A percentile compares a stretch with the other conserved stretches of the same genome.
These are phyloP conservation scores for Colletotrichum sp. DNA, from an alignment of 2,329 filamentous ascomycete species.

Conservation along the genomic window DNA sequence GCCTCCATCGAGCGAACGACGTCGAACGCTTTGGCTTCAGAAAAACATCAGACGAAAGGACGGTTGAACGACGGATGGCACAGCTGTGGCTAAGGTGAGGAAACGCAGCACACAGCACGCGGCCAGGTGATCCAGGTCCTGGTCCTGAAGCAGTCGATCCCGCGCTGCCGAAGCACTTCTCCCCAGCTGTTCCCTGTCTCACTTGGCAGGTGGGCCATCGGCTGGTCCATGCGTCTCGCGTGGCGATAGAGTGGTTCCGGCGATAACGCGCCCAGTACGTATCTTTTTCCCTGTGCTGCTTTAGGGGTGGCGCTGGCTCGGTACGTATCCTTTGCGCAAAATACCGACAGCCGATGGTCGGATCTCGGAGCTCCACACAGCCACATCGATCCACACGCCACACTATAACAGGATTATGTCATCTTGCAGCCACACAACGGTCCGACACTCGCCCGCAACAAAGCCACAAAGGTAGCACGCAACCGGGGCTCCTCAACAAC, in stretches of 20 bases:
- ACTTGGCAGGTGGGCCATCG: slow-evolving; percentile 4
- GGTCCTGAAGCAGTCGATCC: slow-evolving; percentile 19
- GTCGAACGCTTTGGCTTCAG: slow-evolving; percentile 5
- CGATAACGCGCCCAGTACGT: not conserved
- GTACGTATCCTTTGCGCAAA: not conserved
- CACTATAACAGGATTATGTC: not conserved
- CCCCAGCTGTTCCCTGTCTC: not conserved
- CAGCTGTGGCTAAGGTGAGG: not conserved
- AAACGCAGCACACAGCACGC: slow-evolving; percentile 1
- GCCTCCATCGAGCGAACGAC: not conserved
- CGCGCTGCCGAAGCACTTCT: slow-evolving; percentile 7
- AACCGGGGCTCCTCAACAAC: not conserved
- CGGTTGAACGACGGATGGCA: not conserved
- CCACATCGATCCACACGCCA: not conserved
- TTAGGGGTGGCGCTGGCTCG: not conserved
- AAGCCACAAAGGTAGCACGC: not conserved
- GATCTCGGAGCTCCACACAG: not conserved
- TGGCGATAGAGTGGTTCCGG: not conserved
- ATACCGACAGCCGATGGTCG: not conserved
- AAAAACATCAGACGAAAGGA: slow-evolving; percentile 13
- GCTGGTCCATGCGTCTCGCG: slow-evolving; percentile 6
- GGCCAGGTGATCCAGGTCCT: slow-evolving; percentile 1
- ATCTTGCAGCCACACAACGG: not conserved
- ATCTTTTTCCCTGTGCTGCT: not conserved
- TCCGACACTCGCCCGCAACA: not conserved